Conservation (phyloP, 2,329 filamentous ascomycete genomes). For the Sclerotinia subarctica region DNA sequence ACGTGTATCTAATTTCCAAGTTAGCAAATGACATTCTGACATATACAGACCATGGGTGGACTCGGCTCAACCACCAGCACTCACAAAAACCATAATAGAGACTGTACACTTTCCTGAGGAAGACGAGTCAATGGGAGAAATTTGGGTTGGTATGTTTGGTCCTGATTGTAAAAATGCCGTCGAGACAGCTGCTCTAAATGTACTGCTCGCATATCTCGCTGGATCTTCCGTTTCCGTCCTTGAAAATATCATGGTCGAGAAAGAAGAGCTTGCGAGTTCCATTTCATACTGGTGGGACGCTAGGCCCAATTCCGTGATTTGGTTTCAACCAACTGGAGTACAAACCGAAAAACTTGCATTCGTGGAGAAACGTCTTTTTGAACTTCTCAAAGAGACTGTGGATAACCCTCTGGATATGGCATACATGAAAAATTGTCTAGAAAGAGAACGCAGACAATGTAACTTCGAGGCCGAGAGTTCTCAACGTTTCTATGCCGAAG, state of each 20-base stretch:
- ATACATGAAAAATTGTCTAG: conserved; percentile 85
- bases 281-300: conserved; percentile 77
- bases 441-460: conserved; percentile 74
- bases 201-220: conserved; percentile 81
- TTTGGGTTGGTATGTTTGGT: conserved; percentile 82
- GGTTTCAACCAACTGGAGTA: conserved; percentile 82
- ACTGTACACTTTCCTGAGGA: conserved; percentile 92
- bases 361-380: conserved; percentile 82
- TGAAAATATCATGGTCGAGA: conserved; percentile 89
- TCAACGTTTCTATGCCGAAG: conserved; percentile 75
- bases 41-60: conserved; percentile 76
- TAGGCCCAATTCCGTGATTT: conserved; percentile 78
- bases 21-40: conserved; percentile 20
- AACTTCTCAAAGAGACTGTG: conserved; percentile 77
- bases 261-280: conserved; percentile 84
- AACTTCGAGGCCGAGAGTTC: conserved; percentile 82
- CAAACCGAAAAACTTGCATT: conserved; percentile 79
- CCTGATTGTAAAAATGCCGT: conserved; percentile 72
- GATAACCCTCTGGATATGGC: conserved; percentile 80
- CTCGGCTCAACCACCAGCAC: conserved; percentile 69
- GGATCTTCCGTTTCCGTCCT: conserved; percentile 90
- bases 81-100: conserved; percentile 70
- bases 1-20: conserved; percentile 3
- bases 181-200: conserved; percentile 68
- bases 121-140: conserved; percentile 88